Conservation (phyloP, 169 alveolate genomes). For the Plasmodium gonderi region DNA sequence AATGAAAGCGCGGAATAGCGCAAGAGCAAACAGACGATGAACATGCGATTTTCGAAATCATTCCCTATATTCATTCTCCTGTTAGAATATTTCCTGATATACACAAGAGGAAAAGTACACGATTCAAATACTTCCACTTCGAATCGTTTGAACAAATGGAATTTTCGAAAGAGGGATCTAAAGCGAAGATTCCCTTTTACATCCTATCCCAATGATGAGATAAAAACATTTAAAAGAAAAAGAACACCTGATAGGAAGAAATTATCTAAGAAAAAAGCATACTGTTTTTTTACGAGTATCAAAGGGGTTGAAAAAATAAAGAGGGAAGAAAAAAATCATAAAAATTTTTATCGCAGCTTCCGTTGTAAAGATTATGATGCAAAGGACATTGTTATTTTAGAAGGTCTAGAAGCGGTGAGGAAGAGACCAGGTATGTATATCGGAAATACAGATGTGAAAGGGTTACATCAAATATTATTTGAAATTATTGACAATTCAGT, state of each 20-base stretch:
- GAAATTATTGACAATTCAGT: slow-evolving; percentile 88
- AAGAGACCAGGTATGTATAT: slow-evolving; percentile 91
- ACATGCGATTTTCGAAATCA: background rate
- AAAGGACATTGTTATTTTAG: slow-evolving; percentile 84
- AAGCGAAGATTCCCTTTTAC: background rate
- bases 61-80: background rate
- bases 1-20: background rate
- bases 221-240: background rate
- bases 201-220: background rate
- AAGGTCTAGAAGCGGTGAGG: slow-evolving; percentile 88
- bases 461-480: slow-evolving; percentile 86
- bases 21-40: background rate
- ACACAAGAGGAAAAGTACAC: background rate
- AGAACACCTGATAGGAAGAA: background rate
- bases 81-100: background rate
- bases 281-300: background rate
- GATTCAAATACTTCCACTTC: background rate
- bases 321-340: background rate
- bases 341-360: background rate
- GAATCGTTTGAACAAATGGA: background rate
- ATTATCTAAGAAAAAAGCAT: background rate
- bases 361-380: slow-evolving; percentile 78
- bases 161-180: background rate
- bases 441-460: slow-evolving; percentile 85
- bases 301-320: background rate